Evolutionary conservation across 129 eudicot genomes (phyloP), one percentile per base, ranked within the genome.

Genomic region (Flaveria linearis): DNA sequence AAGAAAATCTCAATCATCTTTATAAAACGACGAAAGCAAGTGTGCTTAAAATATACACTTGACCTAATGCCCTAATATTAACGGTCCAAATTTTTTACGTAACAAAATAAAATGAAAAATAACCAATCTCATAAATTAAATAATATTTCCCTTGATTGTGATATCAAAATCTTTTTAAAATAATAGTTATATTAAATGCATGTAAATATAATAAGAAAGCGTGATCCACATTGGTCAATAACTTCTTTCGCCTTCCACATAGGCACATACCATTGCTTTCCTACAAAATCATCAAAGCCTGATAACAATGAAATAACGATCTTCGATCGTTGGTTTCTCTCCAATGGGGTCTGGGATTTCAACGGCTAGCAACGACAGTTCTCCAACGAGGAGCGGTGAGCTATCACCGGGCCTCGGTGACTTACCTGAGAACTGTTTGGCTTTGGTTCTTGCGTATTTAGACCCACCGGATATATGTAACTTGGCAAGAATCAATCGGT

Each of bases 361-460:
- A 30, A 57, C 68, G 10, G 42, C 65, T 14, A 43, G 9, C 10
- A 11, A 9, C 7, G 71, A 39, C 23, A 62, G 79, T 41, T 56
- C 76, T 49, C 26, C 17, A 4, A 2, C 17, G 22, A 69, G n/a
- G 9, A 46, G 41, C 14, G 25, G 66, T 11, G 26, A 62, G 12
- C 71, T 9, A 8, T 39, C 69, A 10, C 20, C 81, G 0, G 87
- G 87, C 61, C 85, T 91, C 9, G 89, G 82, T 46, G 97, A 90
- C 71, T 49, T 92, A 23, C 97, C 96, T 4, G 97, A 87, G 78
- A 76, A 82, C 68, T 92, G 97, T 78, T 45, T 86, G 75, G 97
- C 97, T 3, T 43, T 83, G 85, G 56, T 87, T 68, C 75, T 92
- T 20, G 49, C 78, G 0, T 47, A 25, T 69, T 71, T 92, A 4